Base-by-base conservation (phyloP, 1,284 basidiomycete genomes). In the Agaricales sp. region DNA sequence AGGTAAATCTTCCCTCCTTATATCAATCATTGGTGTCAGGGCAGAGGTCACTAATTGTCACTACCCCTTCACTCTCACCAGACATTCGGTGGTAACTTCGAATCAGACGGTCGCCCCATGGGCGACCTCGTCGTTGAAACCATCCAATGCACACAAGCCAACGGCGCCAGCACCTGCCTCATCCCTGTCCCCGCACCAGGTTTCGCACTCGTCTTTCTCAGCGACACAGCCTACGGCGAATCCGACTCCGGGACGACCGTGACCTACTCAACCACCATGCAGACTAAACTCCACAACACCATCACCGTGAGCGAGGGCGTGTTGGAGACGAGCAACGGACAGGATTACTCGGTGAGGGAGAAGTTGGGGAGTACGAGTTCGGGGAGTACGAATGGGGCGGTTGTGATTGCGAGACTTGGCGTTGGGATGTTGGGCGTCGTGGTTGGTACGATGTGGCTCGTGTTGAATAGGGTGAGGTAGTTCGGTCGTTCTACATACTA, bases 81-180 rank as follows among this genome's bases (percentile, higher is more conserved):
- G 75, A 87, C 82, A 0, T 77, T 87, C 51, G 86, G 86, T 14
- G 66, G 63, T 4, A 67, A 65, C 19, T 88, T 84, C 61, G 61
- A 68, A 30, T 78, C 77, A 1, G 83, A 85, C 50, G 87, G 87
- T 0, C 73, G 78, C 26, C 67, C 79, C 11, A 64, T 68, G 45
- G 81, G 82, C 23, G 58, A 62, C 1, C 63, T 75, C 23, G 59
- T 69, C 38, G 71, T 77, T 11, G 59, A 67, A 46, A 69, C 66
- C 0, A 64, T 78, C 37, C 50, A 58, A n/a, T 81, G 80, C 57
- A 65, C 73, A 55, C 30, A 8, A 8, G 8, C 30, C 30, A 35
- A 8, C 30, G 30, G 11, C 30, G 60, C 64, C 50, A 68, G 71
- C 48, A 60, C 63, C 2, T 82, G 80, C 58, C 50, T 60, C 6